Evolutionary conservation across 2,329 filamentous ascomycete genomes (phyloP).

Genomic region (Paracorniculantispora psalliotae): DNA sequence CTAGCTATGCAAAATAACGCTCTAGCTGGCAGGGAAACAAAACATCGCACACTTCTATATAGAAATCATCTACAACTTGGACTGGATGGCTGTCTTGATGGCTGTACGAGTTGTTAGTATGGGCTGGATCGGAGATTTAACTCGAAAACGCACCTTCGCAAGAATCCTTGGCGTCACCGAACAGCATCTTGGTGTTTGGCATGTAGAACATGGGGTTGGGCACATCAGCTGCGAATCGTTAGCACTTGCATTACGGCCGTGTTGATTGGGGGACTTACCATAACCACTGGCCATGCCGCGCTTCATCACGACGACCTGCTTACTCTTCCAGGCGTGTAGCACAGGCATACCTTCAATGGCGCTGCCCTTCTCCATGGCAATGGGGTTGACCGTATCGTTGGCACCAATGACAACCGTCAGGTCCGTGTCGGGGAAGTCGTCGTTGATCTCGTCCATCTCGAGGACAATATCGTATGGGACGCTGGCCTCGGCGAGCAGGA

Average conservation of each 20-base stretch:
- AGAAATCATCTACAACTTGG: conserved; percentile 15
- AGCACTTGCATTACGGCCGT: conserved; percentile 14
- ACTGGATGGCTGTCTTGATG: conserved; percentile 37
- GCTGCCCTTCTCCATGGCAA: conserved; percentile 76
- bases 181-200: conserved; percentile 85
- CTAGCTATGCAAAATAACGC: not conserved
- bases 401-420: conserved; percentile 85
- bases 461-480: conserved; percentile 90
- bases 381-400: conserved; percentile 90
- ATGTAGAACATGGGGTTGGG: conserved; percentile 93
- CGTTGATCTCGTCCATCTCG: conserved; percentile 96
- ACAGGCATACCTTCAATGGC: conserved; percentile 92
- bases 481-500: conserved; percentile 78
- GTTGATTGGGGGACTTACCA: conserved; percentile 44
- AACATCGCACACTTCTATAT: not conserved
- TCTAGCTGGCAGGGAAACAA: not conserved
- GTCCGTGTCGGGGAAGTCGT: conserved; percentile 82
- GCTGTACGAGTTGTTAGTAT: conserved; percentile 28
- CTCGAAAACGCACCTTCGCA: conserved; percentile 61
- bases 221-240: conserved; percentile 61
- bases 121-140: not conserved
- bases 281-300: conserved; percentile 84
- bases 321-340: conserved; percentile 88
- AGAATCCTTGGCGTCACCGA: conserved; percentile 80
- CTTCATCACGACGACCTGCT: conserved; percentile 92